Percentiles rank a stretch among this genome's conserved stretches.
These are phyloP conservation scores for Dendrobium catenatum DNA, from an alignment of 106 monocot genomes.

Conservation along the genomic window DNA sequence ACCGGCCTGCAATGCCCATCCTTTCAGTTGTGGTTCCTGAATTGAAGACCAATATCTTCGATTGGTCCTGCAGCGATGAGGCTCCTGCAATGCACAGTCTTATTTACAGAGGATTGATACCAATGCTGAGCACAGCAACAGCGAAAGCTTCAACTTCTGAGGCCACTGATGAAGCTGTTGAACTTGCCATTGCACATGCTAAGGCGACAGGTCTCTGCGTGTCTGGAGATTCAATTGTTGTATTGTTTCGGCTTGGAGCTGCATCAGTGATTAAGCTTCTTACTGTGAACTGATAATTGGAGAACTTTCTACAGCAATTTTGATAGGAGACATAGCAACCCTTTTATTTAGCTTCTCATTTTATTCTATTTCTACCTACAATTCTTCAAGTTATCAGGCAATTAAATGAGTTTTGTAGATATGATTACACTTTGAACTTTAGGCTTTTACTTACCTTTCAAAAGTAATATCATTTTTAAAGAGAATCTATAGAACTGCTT, in stretches of 20 bases:
- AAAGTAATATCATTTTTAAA: no score
- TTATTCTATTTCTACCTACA: no score
- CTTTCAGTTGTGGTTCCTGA: constrained; percentile 50
- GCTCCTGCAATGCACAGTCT: constrained; percentile 43
- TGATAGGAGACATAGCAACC: no score
- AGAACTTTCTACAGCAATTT: neutral
- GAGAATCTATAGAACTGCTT: no score
- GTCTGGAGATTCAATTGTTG: constrained; percentile 29
- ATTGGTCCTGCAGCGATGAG: constrained; percentile 39
- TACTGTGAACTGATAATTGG: constrained; percentile 12
- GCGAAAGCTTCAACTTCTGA: constrained; percentile 46
- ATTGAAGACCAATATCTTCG: constrained; percentile 25
- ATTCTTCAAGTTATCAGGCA: no score
- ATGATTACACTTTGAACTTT: no score
- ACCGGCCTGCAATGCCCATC: constrained; percentile 40
- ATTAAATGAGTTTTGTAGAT: no score
- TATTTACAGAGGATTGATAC: constrained; percentile 53
- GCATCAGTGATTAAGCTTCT: constrained; percentile 54
- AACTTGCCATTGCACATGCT: constrained; percentile 38
- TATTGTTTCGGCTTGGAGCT: constrained; percentile 21
- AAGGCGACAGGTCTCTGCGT: constrained; percentile 36
- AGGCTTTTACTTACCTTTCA: no score
- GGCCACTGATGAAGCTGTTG: constrained; percentile 53
- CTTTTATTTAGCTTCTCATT: no score
- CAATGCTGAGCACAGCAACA: constrained; percentile 38